phyloP scores from a whole-genome alignment of 192 early-diverging fungal genomes.

The Globomyces pollinis-pini region DNA sequence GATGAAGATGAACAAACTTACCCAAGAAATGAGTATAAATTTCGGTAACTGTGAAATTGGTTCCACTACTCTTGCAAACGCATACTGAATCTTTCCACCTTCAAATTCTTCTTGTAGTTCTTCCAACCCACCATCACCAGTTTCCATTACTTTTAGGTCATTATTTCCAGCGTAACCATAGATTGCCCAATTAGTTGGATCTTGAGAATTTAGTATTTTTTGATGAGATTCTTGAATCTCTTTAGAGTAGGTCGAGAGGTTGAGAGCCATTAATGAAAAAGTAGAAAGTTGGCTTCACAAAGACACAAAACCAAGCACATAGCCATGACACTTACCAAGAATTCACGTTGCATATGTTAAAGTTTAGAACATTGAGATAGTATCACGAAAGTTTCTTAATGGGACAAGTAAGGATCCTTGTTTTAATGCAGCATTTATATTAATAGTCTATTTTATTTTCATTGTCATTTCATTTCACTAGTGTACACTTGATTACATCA shows the following conservation, averaged over 20 bases:
- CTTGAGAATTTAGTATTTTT: background rate
- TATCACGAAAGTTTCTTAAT: no score
- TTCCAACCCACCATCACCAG: constrained; percentile 64
- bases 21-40: constrained; percentile 89
- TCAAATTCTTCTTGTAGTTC: constrained; percentile 88
- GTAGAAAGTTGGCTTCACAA: no score
- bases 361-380: no score
- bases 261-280: constrained; percentile 19
- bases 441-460: no score
- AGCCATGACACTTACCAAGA: no score
- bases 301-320: no score
- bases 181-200: constrained; percentile 13
- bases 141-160: constrained; percentile 15
- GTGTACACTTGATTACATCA: no score
- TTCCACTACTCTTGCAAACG: constrained; percentile 75
- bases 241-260: constrained; percentile 9
- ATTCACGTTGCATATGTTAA: no score
- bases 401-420: no score
- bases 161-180: constrained; percentile 16
- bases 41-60: constrained; percentile 80
- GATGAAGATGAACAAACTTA: constrained; percentile 35
- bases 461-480: no score
- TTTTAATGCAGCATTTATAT: no score
- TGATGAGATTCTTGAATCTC: constrained; percentile 13
- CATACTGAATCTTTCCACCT: constrained; percentile 85